Base-by-base conservation (phyloP, 805 yeast genomes). In the Cyberlindnera mrakii region DNA sequence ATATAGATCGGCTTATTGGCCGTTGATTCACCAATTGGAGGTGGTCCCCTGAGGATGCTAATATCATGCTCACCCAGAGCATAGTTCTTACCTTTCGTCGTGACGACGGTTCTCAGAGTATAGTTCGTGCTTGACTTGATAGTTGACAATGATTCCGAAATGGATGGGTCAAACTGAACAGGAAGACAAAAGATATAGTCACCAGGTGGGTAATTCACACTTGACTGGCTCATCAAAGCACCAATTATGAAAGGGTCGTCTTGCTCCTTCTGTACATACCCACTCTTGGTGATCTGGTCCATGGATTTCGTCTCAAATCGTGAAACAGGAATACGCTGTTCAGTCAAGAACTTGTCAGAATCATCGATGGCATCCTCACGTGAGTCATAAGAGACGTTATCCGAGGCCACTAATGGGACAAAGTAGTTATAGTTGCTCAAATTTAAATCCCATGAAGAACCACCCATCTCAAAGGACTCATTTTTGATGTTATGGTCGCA, bases 1-100 rank as follows among this genome's bases (percentile, higher is more conserved):
- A 85, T 87, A 58, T 80, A 84, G 15, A 85, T 75, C 0, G 95
- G 88, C 55, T 83, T 85, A 56, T 84, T 82, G 6, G 65, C 64
- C 1, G 72, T 66, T 0, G 70, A 61, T 1, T 60, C 46, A 1
- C 69, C 67, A 6, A 51, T 48, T 8, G 55, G 51, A 6, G 75
- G 75, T 2, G 74, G 74, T 0, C 67, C 65, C 47, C 75, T 62
- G 1, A 71, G 55, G 13, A 68, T 49, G 19, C 58, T 59, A 10
- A 70, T 41, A 19, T 62, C 60, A 27, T 58, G 60, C 33, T 65
- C 67, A 9, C 60, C 60, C 59, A 63, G 36, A 44, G 49, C 35
- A 55, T 69, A 33, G 56, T 66, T 15, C 56, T 63, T 45, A 54
- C 44, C 17, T 59, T 67, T 29, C 50, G 43, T 25, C 49, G 56